A percentile compares a stretch with the other conserved stretches of the same genome.
Conservation (phyloP, 1,284 basidiomycete genomes). For the Earliella scabrosa region DNA sequence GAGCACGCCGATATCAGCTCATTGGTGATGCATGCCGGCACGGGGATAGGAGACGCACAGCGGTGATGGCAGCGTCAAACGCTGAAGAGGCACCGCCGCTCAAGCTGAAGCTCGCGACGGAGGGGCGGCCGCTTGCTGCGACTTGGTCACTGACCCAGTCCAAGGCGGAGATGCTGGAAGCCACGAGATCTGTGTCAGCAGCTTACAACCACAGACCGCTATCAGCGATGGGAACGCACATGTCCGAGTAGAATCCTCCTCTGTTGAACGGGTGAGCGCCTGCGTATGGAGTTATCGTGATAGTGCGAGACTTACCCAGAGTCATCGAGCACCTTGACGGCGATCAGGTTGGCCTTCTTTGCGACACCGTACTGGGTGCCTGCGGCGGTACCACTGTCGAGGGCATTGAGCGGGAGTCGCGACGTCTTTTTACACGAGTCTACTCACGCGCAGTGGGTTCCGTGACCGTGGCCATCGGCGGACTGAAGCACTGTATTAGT, state of each 20-base stretch:
- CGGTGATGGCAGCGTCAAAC: slow-evolving; percentile 64
- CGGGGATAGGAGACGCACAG: slow-evolving; percentile 17
- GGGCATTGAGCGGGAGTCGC: slow-evolving; percentile 44
- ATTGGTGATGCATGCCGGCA: neutral
- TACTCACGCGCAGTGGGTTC: slow-evolving; percentile 45
- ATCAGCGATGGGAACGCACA: slow-evolving; percentile 37
- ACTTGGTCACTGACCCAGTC: slow-evolving; percentile 46
- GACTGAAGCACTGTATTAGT: slow-evolving; percentile 39
- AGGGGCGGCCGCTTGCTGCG: slow-evolving; percentile 54
- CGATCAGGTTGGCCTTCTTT: slow-evolving; percentile 67
- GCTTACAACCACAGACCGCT: slow-evolving; percentile 6
- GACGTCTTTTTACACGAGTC: neutral
- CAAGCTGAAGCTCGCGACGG: slow-evolving; percentile 75
- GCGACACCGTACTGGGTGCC: slow-evolving; percentile 72
- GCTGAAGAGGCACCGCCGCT: slow-evolving; percentile 66
- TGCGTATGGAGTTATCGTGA: no score
- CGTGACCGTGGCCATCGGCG: slow-evolving; percentile 63
- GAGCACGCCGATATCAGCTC: no score
- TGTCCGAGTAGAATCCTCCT: neutral
- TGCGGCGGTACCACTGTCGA: slow-evolving; percentile 52
- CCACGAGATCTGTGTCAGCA: neutral
- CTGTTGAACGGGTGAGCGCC: no score
- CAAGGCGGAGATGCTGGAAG: slow-evolving; percentile 51
- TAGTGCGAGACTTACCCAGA: slow-evolving; percentile 45
- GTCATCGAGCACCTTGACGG: slow-evolving; percentile 75